Base-by-base conservation (phyloP, 352 stramenopile genomes). In the Blastocystis sp. region DNA sequence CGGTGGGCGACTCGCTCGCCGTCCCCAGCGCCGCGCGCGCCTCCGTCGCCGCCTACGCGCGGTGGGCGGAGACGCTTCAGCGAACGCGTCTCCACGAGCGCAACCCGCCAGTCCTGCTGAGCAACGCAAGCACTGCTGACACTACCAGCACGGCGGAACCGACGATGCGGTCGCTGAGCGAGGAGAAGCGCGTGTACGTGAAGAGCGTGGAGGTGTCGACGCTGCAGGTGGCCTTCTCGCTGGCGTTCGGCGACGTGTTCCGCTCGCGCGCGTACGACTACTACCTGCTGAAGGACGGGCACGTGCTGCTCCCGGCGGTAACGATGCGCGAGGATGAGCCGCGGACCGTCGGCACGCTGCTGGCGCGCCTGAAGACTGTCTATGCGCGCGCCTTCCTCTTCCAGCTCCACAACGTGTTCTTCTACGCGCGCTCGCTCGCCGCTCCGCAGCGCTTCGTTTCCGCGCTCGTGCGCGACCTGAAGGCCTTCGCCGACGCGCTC, bases 341-440 rank as follows among this genome's bases (percentile, higher is more conserved):
- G 48, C 6, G 14, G 48, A 57, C 48, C 6, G 48, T 57, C 6
- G 48, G 14, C 48, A 14, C 6, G 48, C 6, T 57, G 48, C 6
- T 57, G 48, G 14, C 48, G 48, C 6, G 14, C 6, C 48, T 57
- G 48, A 57, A 57, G 48, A 17, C 48, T 0, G 48, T 57, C 14
- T 84, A 84, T 10, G 21, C 19, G 66, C 66, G 66, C 7, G 66
- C n/a, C 4, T 45, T 76, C 28, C 14, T 76, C 1, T 17, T 76
- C 48, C 66, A 76, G 38, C n/a, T 76, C 66, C 66, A 40, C n/a
- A 45, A 34, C n/a, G 19, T 48, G 34, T 14, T 52, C 6, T 2
- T 48, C 4, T 60, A n/a, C n/a, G 34, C 52, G n/a, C 66, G 66
- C 3, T 52, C 2, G 11, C 24, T 76, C 66, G 66, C 34, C 42